phyloP scores from a whole-genome alignment of 169 alveolate genomes.

The Plasmodium inui region DNA sequence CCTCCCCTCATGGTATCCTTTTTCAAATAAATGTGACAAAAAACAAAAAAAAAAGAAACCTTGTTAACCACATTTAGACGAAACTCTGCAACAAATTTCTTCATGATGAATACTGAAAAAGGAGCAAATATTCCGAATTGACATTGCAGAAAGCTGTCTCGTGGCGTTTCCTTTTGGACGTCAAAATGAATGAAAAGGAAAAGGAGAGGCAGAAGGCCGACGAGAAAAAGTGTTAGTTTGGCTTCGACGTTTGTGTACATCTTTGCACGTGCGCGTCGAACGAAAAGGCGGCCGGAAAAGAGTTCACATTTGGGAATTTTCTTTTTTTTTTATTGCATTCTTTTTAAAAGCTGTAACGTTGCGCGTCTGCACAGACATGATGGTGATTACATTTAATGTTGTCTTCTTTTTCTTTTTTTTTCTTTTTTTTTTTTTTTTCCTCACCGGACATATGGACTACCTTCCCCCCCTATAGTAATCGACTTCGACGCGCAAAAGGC shows the following conservation, averaged over 20 bases:
- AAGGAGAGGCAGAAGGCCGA: slow-evolving; percentile 10
- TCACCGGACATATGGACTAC: background rate
- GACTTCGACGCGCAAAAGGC: slow-evolving; percentile 38
- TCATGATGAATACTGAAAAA: background rate
- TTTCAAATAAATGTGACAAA: background rate
- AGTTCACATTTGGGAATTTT: background rate
- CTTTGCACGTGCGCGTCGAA: background rate
- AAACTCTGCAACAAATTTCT: background rate
- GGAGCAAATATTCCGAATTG: background rate
- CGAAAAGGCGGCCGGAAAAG: no score
- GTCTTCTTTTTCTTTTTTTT: no score
- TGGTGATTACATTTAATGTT: no score
- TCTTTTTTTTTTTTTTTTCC: background rate
- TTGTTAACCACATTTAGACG: background rate
- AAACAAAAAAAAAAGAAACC: background rate
- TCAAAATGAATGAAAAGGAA: slow-evolving; percentile 26
- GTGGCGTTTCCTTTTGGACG: background rate
- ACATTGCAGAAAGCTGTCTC: background rate
- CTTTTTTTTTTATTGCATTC: background rate
- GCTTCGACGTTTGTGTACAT: background rate
- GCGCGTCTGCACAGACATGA: background rate
- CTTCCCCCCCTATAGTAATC: background rate
- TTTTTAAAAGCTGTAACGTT: background rate
- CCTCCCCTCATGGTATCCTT: background rate
- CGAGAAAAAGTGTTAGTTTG: slow-evolving; percentile 24